Conservation (phyloP, 345 rosid genomes). For the Aquilaria yunnanensis region DNA sequence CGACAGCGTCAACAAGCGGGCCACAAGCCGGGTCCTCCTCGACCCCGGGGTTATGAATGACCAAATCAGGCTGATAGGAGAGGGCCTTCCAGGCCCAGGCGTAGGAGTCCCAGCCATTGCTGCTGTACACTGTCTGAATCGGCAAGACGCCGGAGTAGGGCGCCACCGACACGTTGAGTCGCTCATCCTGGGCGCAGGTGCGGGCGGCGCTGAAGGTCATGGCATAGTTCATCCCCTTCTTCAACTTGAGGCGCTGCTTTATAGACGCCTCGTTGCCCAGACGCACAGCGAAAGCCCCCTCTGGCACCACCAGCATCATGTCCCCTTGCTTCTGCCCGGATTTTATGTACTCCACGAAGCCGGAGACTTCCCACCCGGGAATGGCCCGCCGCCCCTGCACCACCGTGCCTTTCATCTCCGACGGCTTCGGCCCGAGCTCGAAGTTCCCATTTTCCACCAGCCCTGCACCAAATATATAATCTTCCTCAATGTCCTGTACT, state of each 20-base stretch:
- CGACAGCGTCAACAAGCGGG: constrained; percentile 70
- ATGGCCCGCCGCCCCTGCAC: constrained; percentile 41
- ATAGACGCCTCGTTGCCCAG: constrained; percentile 87
- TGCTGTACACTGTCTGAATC: constrained; percentile 69
- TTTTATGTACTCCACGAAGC: constrained; percentile 75
- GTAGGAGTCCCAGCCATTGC: constrained; percentile 76
- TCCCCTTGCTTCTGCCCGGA: constrained; percentile 93
- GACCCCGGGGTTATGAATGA: constrained; percentile 76
- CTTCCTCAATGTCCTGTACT: no score
- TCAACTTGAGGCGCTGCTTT: constrained; percentile 44
- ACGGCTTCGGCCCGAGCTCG: constrained; percentile 49
- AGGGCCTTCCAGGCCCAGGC: constrained; percentile 68
- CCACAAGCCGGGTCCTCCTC: constrained; percentile 92
- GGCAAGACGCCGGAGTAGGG: constrained; percentile 71
- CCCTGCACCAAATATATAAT: constrained; percentile 26
- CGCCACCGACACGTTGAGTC: constrained; percentile 57
- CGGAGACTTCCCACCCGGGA: constrained; percentile 72
- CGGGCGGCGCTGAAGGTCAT: constrained; percentile 84
- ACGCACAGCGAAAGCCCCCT: constrained; percentile 68
- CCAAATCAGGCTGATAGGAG: constrained; percentile 29
- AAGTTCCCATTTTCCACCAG: constrained; percentile 76
- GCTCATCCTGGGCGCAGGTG: constrained; percentile 86
- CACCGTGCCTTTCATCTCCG: constrained; percentile 60
- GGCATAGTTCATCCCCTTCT: constrained; percentile 47
- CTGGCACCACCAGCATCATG: constrained; percentile 87